Evolutionary conservation across 2,329 filamentous ascomycete genomes (phyloP), one percentile per base, ranked within the genome.

Genomic region (Nannizzia gypsea): DNA sequence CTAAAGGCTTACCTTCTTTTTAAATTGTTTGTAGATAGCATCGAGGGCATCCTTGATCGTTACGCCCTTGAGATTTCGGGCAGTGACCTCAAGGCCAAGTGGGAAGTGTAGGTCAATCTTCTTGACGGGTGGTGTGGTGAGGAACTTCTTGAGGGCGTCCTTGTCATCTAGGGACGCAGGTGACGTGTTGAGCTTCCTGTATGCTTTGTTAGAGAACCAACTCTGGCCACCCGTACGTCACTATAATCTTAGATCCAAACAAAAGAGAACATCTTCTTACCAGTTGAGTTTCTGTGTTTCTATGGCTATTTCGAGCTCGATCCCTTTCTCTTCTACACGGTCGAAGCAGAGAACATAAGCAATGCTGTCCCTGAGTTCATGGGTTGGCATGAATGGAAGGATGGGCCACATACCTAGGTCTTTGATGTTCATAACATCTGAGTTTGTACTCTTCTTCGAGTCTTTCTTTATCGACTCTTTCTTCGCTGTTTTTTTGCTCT

Each of bases 41-140:
- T 96, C 91, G 73, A 96, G 73, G 61, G 90, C 90, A 75, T 97
- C 92, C 80, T 96, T 96, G 81, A 97, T 92, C 60, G 92, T 97
- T 66, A 97, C 90, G 60, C 92, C 92, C 76, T 91, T 92, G 68
- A 91, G 78, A 77, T 96, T 97, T 70, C 92, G 84, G 71, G 90
- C 92, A 34, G 87, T 89, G 66, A 96, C 88, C 70, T 92, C 86
- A 60, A 93, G 82, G 57, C 92, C 92, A 58, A 95, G 80, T 15
- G 89, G 89, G 81, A 95, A 96, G 76, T 90, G 85, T 54, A 97
- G 81, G 76, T 96, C 90, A 75, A 97, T 92, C 79, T 89, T 92
- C 82, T 93, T 95, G 74, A 97, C 83, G 36, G 88, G 85, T 55
- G 92, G 92, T 63, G 78, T 85, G 68, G 88, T 86, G 67, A 97